Base-by-base conservation (phyloP, 2,329 filamentous ascomycete genomes). In the Arthrobotrys conoides region DNA sequence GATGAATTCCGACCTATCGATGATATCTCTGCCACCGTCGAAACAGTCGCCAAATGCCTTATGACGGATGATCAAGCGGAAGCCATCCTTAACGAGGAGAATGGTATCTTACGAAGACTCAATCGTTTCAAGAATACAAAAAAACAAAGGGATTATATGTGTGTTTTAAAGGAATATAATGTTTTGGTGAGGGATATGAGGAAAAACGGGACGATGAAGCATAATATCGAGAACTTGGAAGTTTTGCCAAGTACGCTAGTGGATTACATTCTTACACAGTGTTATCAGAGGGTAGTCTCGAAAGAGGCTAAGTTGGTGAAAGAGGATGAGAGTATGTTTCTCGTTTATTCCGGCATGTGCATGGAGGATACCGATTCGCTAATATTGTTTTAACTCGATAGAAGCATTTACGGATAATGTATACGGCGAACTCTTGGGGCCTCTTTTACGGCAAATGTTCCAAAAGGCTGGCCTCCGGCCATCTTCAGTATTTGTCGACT, bases 221-320 rank as follows among this genome's bases (percentile, higher is more conserved):
- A 88, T 81, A 91, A 92, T 81, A 87, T 98, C 57, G 89, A 92
- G 80, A 85, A 86, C 59, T 89, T 90, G 83, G 91, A 92, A 82
- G 87, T 89, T 57, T 86, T 97, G 18, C 90, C 92, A 5, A 87
- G 92, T 51, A 89, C 90, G 53, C 89, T 94, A 61, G 90, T 94
- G 57, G 90, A 92, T 81, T 91, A 93, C 81, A 95, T 97, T 82
- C 88, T 97, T 49, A 90, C 89, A 69, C 94, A 99, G 84, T 92
- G 93, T 22, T 98, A 97, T 85, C 91, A 94, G 82, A 93, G 96
- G 64, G 97, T 93, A 4, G 96, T 99, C 6, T 96, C 94, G 1
- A 94, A 93, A 5, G 90, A 92, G 78, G 93, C 97, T 24, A 93
- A 97, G 80, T 89, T 91, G 9, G 89, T 98, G 12, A 90, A 90